These are phyloP conservation scores for Fonsecaea pedrosoi DNA, from an alignment of 2,329 filamentous ascomycete species.

Conservation along the genomic window DNA sequence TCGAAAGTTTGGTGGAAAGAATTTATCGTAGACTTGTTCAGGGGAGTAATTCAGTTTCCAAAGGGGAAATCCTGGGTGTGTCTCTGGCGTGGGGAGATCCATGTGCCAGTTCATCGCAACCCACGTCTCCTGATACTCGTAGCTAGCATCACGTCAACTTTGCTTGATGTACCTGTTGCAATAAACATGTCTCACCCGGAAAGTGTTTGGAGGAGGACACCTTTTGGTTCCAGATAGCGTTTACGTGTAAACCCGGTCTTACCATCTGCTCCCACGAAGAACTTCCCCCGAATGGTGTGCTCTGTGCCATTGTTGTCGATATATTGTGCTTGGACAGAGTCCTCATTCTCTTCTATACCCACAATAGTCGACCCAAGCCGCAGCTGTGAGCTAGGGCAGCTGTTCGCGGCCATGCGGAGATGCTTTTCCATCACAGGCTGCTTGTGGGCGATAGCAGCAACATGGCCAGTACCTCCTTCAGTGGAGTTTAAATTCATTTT, in stretches of 20 bases:
- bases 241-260: constrained; percentile 57
- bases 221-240: constrained; percentile 53
- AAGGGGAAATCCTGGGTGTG: constrained; percentile 57
- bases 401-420: constrained; percentile 30
- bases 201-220: constrained; percentile 47
- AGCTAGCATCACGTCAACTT: constrained; percentile 18
- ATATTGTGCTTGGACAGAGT: constrained; percentile 38
- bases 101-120: constrained; percentile 58
- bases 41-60: constrained; percentile 57
- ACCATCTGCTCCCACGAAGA: constrained; percentile 56
- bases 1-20: constrained; percentile 55
- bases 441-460: constrained; percentile 44
- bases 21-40: constrained; percentile 56
- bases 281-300: constrained; percentile 38
- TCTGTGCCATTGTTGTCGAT: constrained; percentile 30
- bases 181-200: constrained; percentile 17
- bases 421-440: constrained; percentile 43
- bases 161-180: not conserved
- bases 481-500: constrained; percentile 41
- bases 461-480: constrained; percentile 43
- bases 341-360: constrained; percentile 24
- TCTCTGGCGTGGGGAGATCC: constrained; percentile 51
- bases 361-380: constrained; percentile 35
- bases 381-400: constrained; percentile 30
- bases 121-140: constrained; percentile 48